Evolutionary conservation across 2,329 filamentous ascomycete genomes (phyloP).

Genomic region (Chaetomiaceae sp.): DNA sequence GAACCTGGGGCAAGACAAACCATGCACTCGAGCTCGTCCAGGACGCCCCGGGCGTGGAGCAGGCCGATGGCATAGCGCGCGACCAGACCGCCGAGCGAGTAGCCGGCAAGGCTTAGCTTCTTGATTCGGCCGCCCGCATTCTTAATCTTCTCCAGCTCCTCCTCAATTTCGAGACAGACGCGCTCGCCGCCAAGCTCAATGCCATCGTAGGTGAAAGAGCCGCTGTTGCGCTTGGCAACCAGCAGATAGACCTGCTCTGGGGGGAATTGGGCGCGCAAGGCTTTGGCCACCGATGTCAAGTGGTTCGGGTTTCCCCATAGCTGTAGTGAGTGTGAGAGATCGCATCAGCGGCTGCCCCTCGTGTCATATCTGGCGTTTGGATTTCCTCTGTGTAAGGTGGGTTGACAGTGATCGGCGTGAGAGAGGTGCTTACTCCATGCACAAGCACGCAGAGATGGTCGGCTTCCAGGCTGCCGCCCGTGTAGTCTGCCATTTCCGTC

Average conservation of each 20-base stretch:
- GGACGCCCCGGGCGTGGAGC: slow-evolving; percentile 70
- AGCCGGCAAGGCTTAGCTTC: slow-evolving; percentile 82
- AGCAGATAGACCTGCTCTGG: slow-evolving; percentile 63
- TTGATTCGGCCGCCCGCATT: slow-evolving; percentile 62
- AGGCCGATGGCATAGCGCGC: slow-evolving; percentile 82
- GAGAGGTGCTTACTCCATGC: slow-evolving; percentile 66
- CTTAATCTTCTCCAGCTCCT: slow-evolving; percentile 52
- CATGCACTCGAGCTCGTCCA: slow-evolving; percentile 74
- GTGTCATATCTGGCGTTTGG: too few relatives aligned
- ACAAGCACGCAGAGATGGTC: slow-evolving; percentile 72
- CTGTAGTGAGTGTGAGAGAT: slow-evolving; percentile 29
- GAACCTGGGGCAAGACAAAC: slow-evolving; percentile 34
- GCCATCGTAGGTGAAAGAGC: slow-evolving; percentile 66
- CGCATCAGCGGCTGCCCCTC: slow-evolving; percentile 7
- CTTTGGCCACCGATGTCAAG: slow-evolving; percentile 60
- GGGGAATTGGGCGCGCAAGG: slow-evolving; percentile 54
- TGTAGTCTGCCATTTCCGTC: slow-evolving; percentile 35
- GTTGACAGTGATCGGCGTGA: too few relatives aligned
- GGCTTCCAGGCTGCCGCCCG: slow-evolving; percentile 47
- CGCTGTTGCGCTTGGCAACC: slow-evolving; percentile 65
- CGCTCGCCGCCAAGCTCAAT: slow-evolving; percentile 63
- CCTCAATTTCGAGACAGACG: slow-evolving; percentile 60
- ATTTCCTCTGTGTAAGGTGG: too few relatives aligned
- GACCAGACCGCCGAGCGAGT: slow-evolving; percentile 83
- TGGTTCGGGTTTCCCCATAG: slow-evolving; percentile 77